phyloP scores from a whole-genome alignment of 768 basidiomycete genomes.

The Leccinum barrowsii region DNA sequence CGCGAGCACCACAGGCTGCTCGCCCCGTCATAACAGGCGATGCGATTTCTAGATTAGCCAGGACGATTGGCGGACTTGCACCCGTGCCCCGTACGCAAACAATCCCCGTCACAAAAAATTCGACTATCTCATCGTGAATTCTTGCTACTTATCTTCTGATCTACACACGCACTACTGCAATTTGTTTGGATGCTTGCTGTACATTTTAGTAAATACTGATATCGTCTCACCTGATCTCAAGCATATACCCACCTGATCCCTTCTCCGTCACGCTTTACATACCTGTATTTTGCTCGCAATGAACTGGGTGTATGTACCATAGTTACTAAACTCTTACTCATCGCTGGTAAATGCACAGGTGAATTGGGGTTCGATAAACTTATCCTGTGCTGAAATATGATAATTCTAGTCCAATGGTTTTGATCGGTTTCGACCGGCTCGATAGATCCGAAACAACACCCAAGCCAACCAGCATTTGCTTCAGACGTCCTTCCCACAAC shows the following conservation, averaged over 20 bases:
- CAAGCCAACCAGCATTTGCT: conserved; percentile 84
- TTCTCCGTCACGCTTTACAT: conserved; percentile 1
- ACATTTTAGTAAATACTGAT: conserved; percentile 12
- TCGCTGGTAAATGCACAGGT: conserved; percentile 1
- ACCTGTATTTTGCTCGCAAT: conserved; percentile 20
- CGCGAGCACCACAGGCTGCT: conserved; percentile 41
- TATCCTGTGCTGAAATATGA: conserved; percentile 81
- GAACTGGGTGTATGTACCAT: conserved; percentile 19
- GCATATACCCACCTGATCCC: conserved; percentile 19
- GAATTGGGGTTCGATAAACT: background rate
- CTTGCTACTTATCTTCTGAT: conserved; percentile 6
- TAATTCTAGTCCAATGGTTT: conserved; percentile 86
- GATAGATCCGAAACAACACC: conserved; percentile 91
- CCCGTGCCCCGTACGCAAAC: conserved; percentile 23
- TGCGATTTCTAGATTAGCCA: conserved; percentile 62
- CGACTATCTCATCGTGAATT: conserved; percentile 24
- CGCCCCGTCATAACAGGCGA: conserved; percentile 75
- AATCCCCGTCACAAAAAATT: conserved; percentile 26
- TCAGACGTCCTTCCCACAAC: conserved; percentile 91
- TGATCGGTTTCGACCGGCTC: conserved; percentile 81
- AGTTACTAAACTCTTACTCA: conserved; percentile 18
- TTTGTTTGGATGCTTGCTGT: conserved; percentile 11
- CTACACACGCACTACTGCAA: conserved; percentile 10
- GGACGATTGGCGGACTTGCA: conserved; percentile 49
- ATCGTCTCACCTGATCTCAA: conserved; percentile 13